Evolutionary conservation across 2,329 filamentous ascomycete species (phyloP).

Genomic region (Blastomyces emzantsi): DNA sequence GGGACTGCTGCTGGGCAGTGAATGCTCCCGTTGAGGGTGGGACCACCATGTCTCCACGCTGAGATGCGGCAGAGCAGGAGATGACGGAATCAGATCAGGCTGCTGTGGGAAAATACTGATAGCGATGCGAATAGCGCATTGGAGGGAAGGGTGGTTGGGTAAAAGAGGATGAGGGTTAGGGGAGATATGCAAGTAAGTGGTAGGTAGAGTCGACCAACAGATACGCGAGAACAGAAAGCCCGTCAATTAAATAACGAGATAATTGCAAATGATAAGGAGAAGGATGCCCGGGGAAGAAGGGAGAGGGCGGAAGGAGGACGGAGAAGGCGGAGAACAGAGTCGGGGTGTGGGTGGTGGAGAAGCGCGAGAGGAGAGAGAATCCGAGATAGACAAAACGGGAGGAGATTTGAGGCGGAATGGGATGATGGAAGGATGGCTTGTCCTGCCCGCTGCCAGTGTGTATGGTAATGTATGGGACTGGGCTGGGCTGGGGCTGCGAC

Average conservation of each 20-base stretch:
- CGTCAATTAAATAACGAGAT: neutral
- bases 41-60: conserved; percentile 35
- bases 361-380: neutral
- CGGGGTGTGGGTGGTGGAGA: neutral
- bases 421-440: neutral
- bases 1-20: conserved; percentile 21
- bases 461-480: too few relatives aligned
- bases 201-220: neutral
- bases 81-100: neutral
- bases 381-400: neutral
- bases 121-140: conserved; percentile 10
- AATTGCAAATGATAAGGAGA: neutral
- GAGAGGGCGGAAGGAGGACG: neutral
- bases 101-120: conserved; percentile 6
- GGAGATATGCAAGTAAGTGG: neutral
- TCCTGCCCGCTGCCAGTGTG: too few relatives aligned
- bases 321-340: neutral
- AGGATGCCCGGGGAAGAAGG: neutral
- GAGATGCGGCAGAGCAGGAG: neutral
- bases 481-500: too few relatives aligned
- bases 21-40: conserved; percentile 35
- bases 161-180: neutral
- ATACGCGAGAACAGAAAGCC: neutral
- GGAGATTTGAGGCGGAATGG: neutral
- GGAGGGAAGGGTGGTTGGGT: conserved; percentile 17